phyloP scores from a whole-genome alignment of 108 stramenopile genomes.

The Stephanodiscus triporus region DNA sequence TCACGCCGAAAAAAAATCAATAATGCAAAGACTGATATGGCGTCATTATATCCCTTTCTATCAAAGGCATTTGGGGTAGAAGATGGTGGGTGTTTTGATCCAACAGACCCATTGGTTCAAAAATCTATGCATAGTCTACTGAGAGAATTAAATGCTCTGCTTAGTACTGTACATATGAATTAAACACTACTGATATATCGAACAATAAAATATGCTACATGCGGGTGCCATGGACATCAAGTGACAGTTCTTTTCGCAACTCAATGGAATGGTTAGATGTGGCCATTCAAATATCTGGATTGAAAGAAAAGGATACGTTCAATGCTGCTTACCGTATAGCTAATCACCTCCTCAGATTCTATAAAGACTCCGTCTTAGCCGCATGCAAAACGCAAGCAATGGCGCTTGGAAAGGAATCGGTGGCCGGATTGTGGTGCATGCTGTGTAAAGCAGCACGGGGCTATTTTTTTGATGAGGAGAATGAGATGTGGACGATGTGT shows the following conservation, averaged over 20 bases:
- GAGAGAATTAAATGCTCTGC: neutral
- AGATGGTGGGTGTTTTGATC: neutral
- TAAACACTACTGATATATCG: neutral
- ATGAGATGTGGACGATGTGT: slow-evolving; percentile 1
- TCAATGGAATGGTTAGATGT: neutral
- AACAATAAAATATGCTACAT: neutral
- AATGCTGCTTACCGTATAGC: too few species aligned
- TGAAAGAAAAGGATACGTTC: too few species aligned
- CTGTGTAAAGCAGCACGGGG: neutral
- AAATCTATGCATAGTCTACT: neutral
- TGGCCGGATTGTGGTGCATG: slow-evolving; percentile 4
- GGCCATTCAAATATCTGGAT: too few species aligned
- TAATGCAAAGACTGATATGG: too few species aligned
- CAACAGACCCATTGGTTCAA: neutral
- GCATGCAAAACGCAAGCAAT: too few species aligned
- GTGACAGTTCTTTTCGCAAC: neutral
- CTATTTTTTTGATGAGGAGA: neutral
- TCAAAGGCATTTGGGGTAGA: neutral
- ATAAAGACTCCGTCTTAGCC: neutral
- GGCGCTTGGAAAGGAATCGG: neutral
- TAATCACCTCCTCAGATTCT: neutral
- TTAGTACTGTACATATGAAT: slow-evolving; percentile 3
- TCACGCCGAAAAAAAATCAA: too few species aligned
- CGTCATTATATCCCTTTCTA: too few species aligned
- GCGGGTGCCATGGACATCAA: neutral